A percentile compares a stretch with the other conserved stretches of the same genome.
Evolutionary conservation across 179 eudicot genomes (phyloP).

Genomic region (Silene noctiflora): DNA sequence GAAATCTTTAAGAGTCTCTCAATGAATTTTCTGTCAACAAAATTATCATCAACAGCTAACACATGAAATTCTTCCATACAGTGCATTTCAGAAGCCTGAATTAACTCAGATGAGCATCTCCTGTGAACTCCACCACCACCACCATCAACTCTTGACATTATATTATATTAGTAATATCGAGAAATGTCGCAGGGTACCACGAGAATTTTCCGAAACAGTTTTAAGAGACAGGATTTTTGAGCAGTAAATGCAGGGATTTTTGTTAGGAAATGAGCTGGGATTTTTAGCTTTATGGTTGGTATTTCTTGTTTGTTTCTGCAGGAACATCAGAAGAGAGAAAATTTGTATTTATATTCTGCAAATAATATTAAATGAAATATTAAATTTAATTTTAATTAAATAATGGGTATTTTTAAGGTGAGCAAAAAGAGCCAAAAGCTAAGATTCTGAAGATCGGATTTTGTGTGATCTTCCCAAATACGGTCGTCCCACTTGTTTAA

Average conservation of each 20-base stretch:
- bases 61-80: conserved; percentile 53
- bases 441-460: conserved; percentile 46
- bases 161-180: too few relatives aligned
- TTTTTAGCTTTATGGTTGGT: conserved; percentile 14
- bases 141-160: conserved; percentile 22
- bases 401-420: conserved; percentile 25
- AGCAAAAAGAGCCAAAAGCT: conserved; percentile 39
- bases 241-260: conserved; percentile 26
- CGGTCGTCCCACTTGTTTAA: conserved; percentile 29
- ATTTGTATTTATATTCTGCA: conserved; percentile 15
- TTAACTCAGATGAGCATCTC: background rate
- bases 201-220: too few relatives aligned
- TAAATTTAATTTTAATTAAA: too few relatives aligned
- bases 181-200: too few relatives aligned
- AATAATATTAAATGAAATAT: background rate
- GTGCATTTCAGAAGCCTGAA: conserved; percentile 13
- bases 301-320: conserved; percentile 20
- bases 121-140: conserved; percentile 1
- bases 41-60: conserved; percentile 70
- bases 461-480: conserved; percentile 28
- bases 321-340: conserved; percentile 8
- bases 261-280: conserved; percentile 21
- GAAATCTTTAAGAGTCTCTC: conserved; percentile 58
- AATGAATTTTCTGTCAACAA: conserved; percentile 61
- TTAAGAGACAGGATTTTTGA: conserved; percentile 16